Evolutionary conservation across 1,284 basidiomycete species (phyloP).

Genomic region (Amylostereum areolatum): DNA sequence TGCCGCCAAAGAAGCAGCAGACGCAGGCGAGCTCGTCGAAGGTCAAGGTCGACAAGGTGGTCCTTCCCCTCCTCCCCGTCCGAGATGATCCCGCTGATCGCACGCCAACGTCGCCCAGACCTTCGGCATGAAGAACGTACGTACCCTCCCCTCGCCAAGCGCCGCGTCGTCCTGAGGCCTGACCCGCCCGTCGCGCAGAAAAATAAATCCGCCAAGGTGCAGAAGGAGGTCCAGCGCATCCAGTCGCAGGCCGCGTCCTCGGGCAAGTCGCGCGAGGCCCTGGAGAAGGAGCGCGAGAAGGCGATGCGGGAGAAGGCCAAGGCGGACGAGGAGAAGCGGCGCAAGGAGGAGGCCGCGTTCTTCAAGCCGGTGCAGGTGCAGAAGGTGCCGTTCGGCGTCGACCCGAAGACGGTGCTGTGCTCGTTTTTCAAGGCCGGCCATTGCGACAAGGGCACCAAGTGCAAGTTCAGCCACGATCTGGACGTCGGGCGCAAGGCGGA

Average conservation of each 20-base stretch:
- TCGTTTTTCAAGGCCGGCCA: slow-evolving; percentile 84
- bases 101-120: slow-evolving; percentile 40
- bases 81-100: no score
- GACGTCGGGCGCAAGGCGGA: slow-evolving; percentile 89
- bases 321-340: slow-evolving; percentile 76
- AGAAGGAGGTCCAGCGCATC: slow-evolving; percentile 77
- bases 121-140: slow-evolving; percentile 90
- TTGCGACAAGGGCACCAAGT: slow-evolving; percentile 88
- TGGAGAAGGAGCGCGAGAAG: slow-evolving; percentile 85
- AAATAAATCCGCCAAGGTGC: slow-evolving; percentile 92
- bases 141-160: slow-evolving; percentile 16
- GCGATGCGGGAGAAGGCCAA: slow-evolving; percentile 74
- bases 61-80: slow-evolving; percentile 10
- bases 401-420: slow-evolving; percentile 90
- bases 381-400: slow-evolving; percentile 93
- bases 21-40: slow-evolving; percentile 48
- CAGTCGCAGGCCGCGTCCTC: slow-evolving; percentile 67
- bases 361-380: slow-evolving; percentile 74
- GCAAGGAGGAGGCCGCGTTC: slow-evolving; percentile 82
- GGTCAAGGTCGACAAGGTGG: slow-evolving; percentile 73
- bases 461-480: slow-evolving; percentile 94
- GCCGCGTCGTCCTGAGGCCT: neutral
- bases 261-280: slow-evolving; percentile 72
- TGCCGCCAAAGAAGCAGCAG: slow-evolving; percentile 72
- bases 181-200: slow-evolving; percentile 44